phyloP scores from a whole-genome alignment of 495 filamentous ascomycete species.

The Aeminium ludgeri region DNA sequence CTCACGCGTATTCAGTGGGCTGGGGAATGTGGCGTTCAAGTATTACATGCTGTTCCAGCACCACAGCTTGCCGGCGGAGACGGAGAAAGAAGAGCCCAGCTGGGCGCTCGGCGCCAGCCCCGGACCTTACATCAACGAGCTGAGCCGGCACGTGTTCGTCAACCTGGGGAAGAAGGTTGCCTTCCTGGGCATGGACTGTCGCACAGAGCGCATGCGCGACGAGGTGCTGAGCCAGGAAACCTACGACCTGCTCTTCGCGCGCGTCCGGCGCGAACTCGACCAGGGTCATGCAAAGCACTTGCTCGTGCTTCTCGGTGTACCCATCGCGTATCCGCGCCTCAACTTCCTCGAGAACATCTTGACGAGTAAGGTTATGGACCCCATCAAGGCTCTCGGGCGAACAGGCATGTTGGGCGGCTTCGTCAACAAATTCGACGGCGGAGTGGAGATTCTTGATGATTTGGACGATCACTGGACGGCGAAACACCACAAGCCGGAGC shows the following conservation, averaged over 20 bases:
- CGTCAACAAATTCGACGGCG: conserved; percentile 78
- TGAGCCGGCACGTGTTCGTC: conserved; percentile 75
- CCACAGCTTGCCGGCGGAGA: conserved; percentile 67
- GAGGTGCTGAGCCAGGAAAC: conserved; percentile 66
- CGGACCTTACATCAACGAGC: conserved; percentile 81
- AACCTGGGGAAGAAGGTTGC: conserved; percentile 58
- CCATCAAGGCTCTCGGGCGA: conserved; percentile 74
- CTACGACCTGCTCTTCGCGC: conserved; percentile 69
- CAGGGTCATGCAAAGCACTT: conserved; percentile 77
- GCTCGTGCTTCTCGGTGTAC: conserved; percentile 56
- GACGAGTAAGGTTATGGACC: conserved; percentile 69
- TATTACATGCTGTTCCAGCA: conserved; percentile 98
- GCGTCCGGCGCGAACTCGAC: conserved; percentile 61
- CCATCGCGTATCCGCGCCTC: conserved; percentile 84
- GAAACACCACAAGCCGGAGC: conserved; percentile 77
- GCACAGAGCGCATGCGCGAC: conserved; percentile 73
- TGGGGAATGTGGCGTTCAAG: conserved; percentile 87
- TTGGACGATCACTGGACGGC: conserved; percentile 95
- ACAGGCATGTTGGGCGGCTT: conserved; percentile 64
- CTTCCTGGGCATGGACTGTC: conserved; percentile 75
- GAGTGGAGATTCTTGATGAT: conserved; percentile 84
- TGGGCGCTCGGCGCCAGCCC: conserved; percentile 68
- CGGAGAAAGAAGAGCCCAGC: conserved; percentile 66
- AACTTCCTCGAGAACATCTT: conserved; percentile 57
- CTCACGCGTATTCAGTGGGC: conserved; percentile 72